A percentile compares a stretch with the other conserved stretches of the same genome.
phyloP scores from a whole-genome alignment of 306 rosid genomes.

The Clitoria ternatea region DNA sequence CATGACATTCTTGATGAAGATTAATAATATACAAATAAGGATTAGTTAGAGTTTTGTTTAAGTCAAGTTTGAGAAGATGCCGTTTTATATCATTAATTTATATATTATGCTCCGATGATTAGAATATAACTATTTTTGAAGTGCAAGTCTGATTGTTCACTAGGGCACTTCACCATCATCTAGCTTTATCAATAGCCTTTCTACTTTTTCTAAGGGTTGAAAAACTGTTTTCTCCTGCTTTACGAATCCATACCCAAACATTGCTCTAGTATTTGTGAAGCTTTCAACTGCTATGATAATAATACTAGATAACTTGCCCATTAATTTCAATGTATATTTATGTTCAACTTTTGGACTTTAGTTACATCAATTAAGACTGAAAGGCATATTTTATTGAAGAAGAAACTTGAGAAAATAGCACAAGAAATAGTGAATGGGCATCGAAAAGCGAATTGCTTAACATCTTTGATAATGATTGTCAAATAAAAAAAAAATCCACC shows the following conservation, averaged over 20 bases:
- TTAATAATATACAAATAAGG: neutral
- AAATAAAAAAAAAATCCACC: conserved; percentile 23
- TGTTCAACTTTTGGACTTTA: conserved; percentile 16
- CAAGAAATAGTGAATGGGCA: neutral
- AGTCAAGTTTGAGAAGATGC: conserved; percentile 9
- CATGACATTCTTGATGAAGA: neutral
- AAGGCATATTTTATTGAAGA: conserved; percentile 16
- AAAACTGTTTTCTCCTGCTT: conserved; percentile 7
- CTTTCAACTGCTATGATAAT: conserved; percentile 30
- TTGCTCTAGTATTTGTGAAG: conserved; percentile 26
- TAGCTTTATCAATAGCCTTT: conserved; percentile 5
- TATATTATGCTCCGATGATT: neutral
- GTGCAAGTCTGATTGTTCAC: conserved; percentile 26
- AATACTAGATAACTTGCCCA: conserved; percentile 23
- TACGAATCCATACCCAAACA: neutral
- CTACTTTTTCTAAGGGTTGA: conserved; percentile 21
- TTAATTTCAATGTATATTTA: neutral
- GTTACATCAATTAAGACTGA: conserved; percentile 26
- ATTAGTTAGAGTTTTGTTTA: conserved; percentile 25
- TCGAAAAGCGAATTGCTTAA: conserved; percentile 22
- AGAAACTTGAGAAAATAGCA: conserved; percentile 13
- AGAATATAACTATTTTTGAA: conserved; percentile 27
- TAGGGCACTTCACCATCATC: conserved; percentile 23
- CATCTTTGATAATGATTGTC: conserved; percentile 30
- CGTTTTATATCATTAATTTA: neutral